These are phyloP conservation scores for Fusarium fujikuroi DNA, from an alignment of 2,329 filamentous ascomycete genomes.

Conservation along the genomic window DNA sequence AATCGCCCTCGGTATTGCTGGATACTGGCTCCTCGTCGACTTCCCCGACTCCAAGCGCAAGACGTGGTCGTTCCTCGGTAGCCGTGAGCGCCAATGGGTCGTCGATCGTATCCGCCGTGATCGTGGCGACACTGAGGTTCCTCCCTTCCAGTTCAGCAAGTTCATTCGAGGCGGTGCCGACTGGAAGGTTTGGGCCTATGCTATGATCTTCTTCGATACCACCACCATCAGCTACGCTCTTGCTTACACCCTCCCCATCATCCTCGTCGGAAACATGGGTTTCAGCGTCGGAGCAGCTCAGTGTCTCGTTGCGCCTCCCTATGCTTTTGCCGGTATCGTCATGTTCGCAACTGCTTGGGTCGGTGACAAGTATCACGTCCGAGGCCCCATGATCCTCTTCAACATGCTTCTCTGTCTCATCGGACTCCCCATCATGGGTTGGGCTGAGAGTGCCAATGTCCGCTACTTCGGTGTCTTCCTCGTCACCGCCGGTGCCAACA, in stretches of 20 bases:
- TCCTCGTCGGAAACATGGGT: conserved; percentile 71
- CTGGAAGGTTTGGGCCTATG: conserved; percentile 71
- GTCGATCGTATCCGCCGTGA: conserved; percentile 66
- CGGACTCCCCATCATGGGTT: conserved; percentile 79
- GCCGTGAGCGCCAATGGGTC: conserved; percentile 63
- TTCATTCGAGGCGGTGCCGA: conserved; percentile 62
- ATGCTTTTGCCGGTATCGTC: conserved; percentile 70
- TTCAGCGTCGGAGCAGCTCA: conserved; percentile 73
- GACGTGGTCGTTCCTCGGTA: conserved; percentile 63
- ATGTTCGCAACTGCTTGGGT: conserved; percentile 70
- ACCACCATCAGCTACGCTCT: conserved; percentile 81
- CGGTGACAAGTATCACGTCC: conserved; percentile 73
- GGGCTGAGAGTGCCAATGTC: conserved; percentile 63
- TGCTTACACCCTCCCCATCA: conserved; percentile 82
- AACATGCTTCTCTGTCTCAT: conserved; percentile 75
- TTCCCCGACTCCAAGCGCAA: conserved; percentile 68
- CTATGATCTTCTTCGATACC: conserved; percentile 69
- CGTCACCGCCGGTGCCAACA: conserved; percentile 79
- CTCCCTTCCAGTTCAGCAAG: conserved; percentile 59
- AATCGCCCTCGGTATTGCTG: conserved; percentile 58
- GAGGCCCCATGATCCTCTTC: conserved; percentile 72
- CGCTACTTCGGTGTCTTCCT: conserved; percentile 82
- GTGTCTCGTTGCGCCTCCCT: conserved; percentile 78
- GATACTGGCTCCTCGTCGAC: conserved; percentile 70
- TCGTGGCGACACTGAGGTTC: conserved; percentile 66